These are phyloP conservation scores for sweet orange (Citrus sinensis) DNA, from an alignment of 345 rosid species.

Conservation along the genomic window DNA sequence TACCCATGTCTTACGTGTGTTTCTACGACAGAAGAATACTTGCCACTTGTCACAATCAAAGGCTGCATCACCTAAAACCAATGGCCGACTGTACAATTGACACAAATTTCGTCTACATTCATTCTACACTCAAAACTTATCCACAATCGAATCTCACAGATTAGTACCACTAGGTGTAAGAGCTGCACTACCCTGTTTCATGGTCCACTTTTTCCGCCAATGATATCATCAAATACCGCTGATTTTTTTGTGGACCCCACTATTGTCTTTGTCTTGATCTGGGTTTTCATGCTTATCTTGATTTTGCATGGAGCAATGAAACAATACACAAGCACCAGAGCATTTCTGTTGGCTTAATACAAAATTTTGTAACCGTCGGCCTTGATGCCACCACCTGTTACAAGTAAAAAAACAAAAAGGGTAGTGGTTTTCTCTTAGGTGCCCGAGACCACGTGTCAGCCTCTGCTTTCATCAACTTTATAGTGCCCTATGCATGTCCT, in stretches of 20 bases:
- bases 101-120: not conserved
- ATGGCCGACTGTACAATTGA: not conserved
- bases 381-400: slow-evolving; percentile 14
- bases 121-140: not conserved
- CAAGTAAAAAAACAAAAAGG: slow-evolving; percentile 12
- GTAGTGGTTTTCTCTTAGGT: slow-evolving; percentile 11
- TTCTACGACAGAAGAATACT: not conserved
- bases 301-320: not conserved
- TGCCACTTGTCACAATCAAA: not conserved
- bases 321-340: not conserved
- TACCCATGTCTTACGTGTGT: not conserved
- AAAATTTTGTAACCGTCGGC: slow-evolving; percentile 1
- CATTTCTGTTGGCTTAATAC: not conserved
- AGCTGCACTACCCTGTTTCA: not conserved
- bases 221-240: not conserved
- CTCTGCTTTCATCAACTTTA: slow-evolving; percentile 33
- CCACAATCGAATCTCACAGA: not conserved
- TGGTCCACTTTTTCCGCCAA: not conserved
- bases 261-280: not conserved
- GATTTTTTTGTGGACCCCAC: not conserved
- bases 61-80: not conserved
- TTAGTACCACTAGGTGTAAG: not conserved
- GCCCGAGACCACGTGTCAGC: slow-evolving; percentile 36
- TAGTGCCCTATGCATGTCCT: slow-evolving; percentile 64
- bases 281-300: not conserved